Percentiles rank a stretch among this genome's conserved stretches.
phyloP scores from a whole-genome alignment of 1,284 basidiomycete species.

The Pholiota adiposa region DNA sequence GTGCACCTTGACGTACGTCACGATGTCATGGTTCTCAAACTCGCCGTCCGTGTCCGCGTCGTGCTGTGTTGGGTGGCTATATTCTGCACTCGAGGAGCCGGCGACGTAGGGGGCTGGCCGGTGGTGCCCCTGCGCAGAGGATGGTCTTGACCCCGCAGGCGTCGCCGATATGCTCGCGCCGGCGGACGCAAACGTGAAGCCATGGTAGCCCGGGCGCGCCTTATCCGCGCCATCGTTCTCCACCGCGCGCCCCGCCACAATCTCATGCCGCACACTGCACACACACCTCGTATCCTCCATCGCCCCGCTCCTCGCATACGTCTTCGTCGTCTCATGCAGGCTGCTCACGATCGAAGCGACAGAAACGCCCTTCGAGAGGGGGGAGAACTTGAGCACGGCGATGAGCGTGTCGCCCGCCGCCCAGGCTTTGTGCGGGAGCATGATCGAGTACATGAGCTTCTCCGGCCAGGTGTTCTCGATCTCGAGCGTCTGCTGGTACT shows the following conservation, averaged over 20 bases:
- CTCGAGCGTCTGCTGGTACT: conserved; percentile 94
- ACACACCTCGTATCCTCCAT: conserved; percentile 72
- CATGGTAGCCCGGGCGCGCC: not conserved
- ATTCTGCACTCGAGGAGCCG: not conserved
- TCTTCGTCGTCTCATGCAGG: conserved; percentile 78
- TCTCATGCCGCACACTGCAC: conserved; percentile 71
- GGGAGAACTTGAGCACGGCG: conserved; percentile 85
- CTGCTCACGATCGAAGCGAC: conserved; percentile 72
- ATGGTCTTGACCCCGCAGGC: not conserved
- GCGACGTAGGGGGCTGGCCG: not conserved
- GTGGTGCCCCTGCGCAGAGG: conserved; percentile 8
- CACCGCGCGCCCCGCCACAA: conserved; percentile 65
- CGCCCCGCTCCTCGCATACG: conserved; percentile 54
- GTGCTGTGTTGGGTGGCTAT: not conserved
- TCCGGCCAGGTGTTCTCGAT: conserved; percentile 96
- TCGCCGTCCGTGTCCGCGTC: conserved; percentile 8
- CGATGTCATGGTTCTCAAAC: conserved; percentile 24
- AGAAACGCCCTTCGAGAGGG: conserved; percentile 82
- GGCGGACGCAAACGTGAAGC: not conserved
- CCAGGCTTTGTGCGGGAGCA: conserved; percentile 90
- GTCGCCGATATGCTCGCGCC: not conserved
- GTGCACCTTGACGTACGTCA: conserved; percentile 24
- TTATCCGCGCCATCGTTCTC: conserved; percentile 30
- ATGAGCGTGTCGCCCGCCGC: conserved; percentile 86
- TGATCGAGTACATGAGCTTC: conserved; percentile 91